Evolutionary conservation across 164 flowering plant genomes (phyloP).

Genomic region (Stephania yunnanensis): DNA sequence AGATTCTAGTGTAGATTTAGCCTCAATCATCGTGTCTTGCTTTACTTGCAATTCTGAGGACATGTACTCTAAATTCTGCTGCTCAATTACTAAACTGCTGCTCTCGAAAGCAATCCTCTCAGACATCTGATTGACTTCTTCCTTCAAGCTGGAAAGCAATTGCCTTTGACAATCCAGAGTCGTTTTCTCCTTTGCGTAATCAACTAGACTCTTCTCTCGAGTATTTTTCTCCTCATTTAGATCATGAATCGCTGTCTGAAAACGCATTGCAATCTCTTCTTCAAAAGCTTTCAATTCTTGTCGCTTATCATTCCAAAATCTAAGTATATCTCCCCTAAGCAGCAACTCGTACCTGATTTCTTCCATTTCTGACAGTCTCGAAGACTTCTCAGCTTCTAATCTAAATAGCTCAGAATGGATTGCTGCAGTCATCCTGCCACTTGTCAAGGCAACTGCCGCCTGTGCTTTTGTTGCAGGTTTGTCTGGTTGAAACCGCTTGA

Average conservation of each 20-base stretch:
- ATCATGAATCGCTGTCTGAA: conserved; percentile 28
- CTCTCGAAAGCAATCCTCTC: conserved; percentile 53
- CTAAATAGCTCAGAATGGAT: conserved; percentile 49
- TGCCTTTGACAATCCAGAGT: conserved; percentile 77
- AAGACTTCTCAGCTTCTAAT: conserved; percentile 52
- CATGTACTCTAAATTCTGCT: conserved; percentile 30
- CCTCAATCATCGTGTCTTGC: conserved; percentile 52
- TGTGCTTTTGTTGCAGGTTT: conserved; percentile 84
- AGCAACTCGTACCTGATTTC: conserved; percentile 63
- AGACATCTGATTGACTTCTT: conserved; percentile 63
- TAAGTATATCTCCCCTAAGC: conserved; percentile 55
- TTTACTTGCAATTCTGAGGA: conserved; percentile 39
- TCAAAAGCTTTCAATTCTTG: conserved; percentile 38
- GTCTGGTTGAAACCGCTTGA: conserved; percentile 72
- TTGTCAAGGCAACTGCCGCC: conserved; percentile 77
- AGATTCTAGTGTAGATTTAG: conserved; percentile 67
- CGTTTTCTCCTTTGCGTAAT: conserved; percentile 55
- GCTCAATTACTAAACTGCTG: conserved; percentile 36
- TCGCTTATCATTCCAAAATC: conserved; percentile 59
- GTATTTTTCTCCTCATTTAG: conserved; percentile 49
- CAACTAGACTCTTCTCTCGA: conserved; percentile 33
- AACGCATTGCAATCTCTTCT: conserved; percentile 34
- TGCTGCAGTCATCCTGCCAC: conserved; percentile 65
- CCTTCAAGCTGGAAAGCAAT: conserved; percentile 48
- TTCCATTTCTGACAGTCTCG: conserved; percentile 43